These are phyloP conservation scores for Lachancea quebecensis DNA, from an alignment of 805 yeast genomes.

Conservation along the genomic window DNA sequence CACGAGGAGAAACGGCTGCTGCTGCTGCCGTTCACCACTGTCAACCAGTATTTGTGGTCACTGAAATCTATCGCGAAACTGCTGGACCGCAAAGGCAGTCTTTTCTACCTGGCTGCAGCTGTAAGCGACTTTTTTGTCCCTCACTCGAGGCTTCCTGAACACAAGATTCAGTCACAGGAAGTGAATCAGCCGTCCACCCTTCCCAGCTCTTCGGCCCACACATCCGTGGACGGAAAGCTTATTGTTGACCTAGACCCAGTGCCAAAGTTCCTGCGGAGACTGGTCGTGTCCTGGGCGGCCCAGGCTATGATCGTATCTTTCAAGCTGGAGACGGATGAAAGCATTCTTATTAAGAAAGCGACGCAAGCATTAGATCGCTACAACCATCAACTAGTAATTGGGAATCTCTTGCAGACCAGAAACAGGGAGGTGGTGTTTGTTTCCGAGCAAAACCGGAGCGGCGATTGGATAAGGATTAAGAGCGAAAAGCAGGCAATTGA, in stretches of 20 bases:
- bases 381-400: conserved; percentile 90
- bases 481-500: conserved; percentile 50
- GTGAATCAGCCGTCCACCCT: conserved; percentile 31
- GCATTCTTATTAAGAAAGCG: conserved; percentile 68
- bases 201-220: conserved; percentile 11
- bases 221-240: conserved; percentile 52
- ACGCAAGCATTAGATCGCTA: conserved; percentile 73
- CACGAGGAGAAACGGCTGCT: conserved; percentile 34
- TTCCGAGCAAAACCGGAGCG: conserved; percentile 22
- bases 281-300: conserved; percentile 94
- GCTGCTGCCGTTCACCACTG: conserved; percentile 85
- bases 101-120: conserved; percentile 93
- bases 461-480: conserved; percentile 46
- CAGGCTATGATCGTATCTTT: conserved; percentile 90
- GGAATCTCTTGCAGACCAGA: conserved; percentile 83
- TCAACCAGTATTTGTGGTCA: conserved; percentile 87
- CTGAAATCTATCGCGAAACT: conserved; percentile 58
- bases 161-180: conserved; percentile 83
- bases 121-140: conserved; percentile 96
- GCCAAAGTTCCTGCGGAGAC: conserved; percentile 81
- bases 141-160: conserved; percentile 76
- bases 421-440: conserved; percentile 86
- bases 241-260: conserved; percentile 89
- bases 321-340: conserved; percentile 82
- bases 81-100: conserved; percentile 52